Base-by-base conservation (phyloP, 2,329 filamentous ascomycete genomes). In the Colletotrichum shisoi region DNA sequence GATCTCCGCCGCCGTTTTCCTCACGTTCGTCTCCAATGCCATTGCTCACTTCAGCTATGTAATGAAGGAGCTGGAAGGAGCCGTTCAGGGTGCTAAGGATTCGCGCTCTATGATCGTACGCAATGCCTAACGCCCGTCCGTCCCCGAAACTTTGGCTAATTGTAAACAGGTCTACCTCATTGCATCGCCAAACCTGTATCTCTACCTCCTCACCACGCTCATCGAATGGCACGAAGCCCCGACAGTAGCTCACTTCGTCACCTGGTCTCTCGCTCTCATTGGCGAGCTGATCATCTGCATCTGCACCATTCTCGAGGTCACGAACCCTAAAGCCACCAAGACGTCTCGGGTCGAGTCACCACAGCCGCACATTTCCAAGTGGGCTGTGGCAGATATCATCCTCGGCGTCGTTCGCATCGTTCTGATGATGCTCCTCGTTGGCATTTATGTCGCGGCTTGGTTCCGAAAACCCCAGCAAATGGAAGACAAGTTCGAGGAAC, bases 121-220 rank as follows among this genome's bases (percentile, higher is more conserved):
- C 34, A 21, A 52, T 17, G 17, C 19, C 21, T 17, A 17, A 17
- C 13, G 19, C 34, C 70, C 3, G 39, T 63, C 70, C 46, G 40
- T 71, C 27, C 69, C 71, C 44, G 54, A 63, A 27, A 8, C 53
- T 24, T 13, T 40, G 34, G 57, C 66, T 68, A 62, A 68, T 21
- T 52, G 24, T 17, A 48, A 68, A 63, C 73, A 97, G 93, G 90
- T 96, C 74, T 96, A 96, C 78, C 83, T 96, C 70, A 86, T 92
- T 63, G 92, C 90, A 62, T 90, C 92, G 51, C 91, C 93, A 71
- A 97, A 96, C 82, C 88, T 95, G 70, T 95, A 96, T 80, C 85
- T 91, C 57, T 89, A 97, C 71, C 86, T 97, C 71, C 85, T 96
- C 71, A 90, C 97, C 74, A 93, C 93, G 37, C 85, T 98, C 64